Evolutionary conservation across 768 basidiomycete genomes (phyloP), one percentile per base, ranked within the genome.

Genomic region (Scleroderma bovista): DNA sequence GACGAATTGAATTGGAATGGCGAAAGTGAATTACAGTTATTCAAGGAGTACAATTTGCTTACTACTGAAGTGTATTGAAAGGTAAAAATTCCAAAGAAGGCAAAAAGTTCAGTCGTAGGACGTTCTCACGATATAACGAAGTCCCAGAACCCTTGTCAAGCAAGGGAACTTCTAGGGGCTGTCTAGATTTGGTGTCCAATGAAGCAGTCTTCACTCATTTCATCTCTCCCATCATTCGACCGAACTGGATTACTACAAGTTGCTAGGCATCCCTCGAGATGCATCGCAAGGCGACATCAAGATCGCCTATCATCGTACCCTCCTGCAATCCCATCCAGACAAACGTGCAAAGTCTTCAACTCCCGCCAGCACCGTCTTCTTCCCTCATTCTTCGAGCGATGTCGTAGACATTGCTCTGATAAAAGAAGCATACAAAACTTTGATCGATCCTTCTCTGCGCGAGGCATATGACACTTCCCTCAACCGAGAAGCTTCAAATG

Each of bases 241-340:
- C 44, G 42, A 37, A 15, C 44, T 65, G 50, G 73, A 87, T 68
- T 84, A 77, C 59, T 91, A 90, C 66, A 62, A 64, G 20, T 57
- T 88, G 38, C 79, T 91, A 51, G 66, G 71, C 9, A 54, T 88
- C 41, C 52, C 75, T 3, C 72, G 62, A 26, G 63, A 78, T 61
- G 81, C 83, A 16, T 70, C 79, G 2, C 40, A 61, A 6, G 58
- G 66, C 20, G 78, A 87, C 45, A 75, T 91, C 63, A 92, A 88
- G 66, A 57, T 68, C 11, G 88, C 81, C 9, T 89, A 89, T 62
- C 88, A 81, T 58, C 77, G 75, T 26, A 75, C 76, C 9, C 78
- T 92, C 29, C 70, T 89, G 6, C 72, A 65, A 39, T 70, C 69
- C 40, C 88, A 92, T 51, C 88, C 89, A 0, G 82, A 83, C 70